Base-by-base conservation (phyloP, 2,329 filamentous ascomycete genomes). In the Lecanicillium sp. region DNA sequence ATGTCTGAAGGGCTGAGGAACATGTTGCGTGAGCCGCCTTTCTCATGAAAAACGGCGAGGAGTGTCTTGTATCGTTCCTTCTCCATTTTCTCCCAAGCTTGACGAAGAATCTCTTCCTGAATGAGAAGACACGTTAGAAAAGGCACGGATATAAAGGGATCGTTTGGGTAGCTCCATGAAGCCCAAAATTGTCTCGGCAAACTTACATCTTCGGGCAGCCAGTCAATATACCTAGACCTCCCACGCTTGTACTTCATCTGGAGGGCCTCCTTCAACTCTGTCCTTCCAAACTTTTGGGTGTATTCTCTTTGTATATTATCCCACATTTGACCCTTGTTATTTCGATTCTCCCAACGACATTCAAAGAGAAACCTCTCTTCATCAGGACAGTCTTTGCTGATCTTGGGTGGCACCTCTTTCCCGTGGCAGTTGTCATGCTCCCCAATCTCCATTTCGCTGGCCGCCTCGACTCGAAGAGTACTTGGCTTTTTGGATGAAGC, bases 281-380 rank as follows among this genome's bases (percentile, higher is more conserved):
- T 56, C 43, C 62, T 58, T 9, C 50, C 40, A 37, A 65, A 65
- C 15, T 43, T 42, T 8, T 45, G 40, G 12, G 50, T 50, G 43
- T 63, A 77, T 40, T 68, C 64, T 5, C 50, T 52, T 35, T 65
- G 62, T 41, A 78, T 75, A 29, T 63, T 60, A 17, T 72, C 66
- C 74, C 74, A 78, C 72, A 77, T 77, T 45, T 72, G 72, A 13
- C 74, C 73, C 47, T 71, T 72, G 37, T 65, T 60, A 15, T 64
- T 49, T 13, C 64, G 56, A 46, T 67, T 63, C 17, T 64, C 50
- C 50, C 64, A 66, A 11, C 71, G 61, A n/a, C 70, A 61, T 18
- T 69, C 58, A 35, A 75, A 68, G 22, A 78, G 63, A 37, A 57
- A 71, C 17, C 60, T 61, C 43, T 72, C 67, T 25, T 73, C 65